phyloP scores from a whole-genome alignment of 2,329 filamentous ascomycete genomes.

The Didymella sp. region DNA sequence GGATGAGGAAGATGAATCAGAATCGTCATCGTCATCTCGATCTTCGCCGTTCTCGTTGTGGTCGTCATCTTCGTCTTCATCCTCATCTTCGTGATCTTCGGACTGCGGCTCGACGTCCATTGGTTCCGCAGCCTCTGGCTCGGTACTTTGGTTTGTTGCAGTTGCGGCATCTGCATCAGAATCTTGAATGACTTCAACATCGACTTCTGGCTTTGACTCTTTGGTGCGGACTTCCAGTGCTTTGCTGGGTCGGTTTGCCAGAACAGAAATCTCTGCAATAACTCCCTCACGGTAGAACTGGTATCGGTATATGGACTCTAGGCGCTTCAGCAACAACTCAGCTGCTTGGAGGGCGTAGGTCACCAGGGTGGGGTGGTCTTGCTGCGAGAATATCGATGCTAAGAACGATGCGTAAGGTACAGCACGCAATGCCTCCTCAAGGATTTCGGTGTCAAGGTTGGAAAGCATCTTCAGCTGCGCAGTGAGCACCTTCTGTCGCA shows the following conservation, averaged over 20 bases:
- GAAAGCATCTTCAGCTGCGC: slow-evolving; percentile 99
- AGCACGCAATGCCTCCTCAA: slow-evolving; percentile 82
- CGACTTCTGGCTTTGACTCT: slow-evolving; percentile 34
- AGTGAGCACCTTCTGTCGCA: slow-evolving; percentile 91
- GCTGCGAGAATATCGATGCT: slow-evolving; percentile 92
- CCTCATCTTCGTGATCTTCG: slow-evolving; percentile 56
- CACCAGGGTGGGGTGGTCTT: slow-evolving; percentile 88
- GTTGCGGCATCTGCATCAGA: slow-evolving; percentile 35
- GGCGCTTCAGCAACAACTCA: slow-evolving; percentile 81
- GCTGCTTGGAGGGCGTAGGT: slow-evolving; percentile 87
- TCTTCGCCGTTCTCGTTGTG: slow-evolving; percentile 61
- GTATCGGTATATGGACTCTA: slow-evolving; percentile 89
- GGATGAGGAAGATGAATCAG: slow-evolving; percentile 66
- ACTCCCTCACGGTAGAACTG: slow-evolving; percentile 98
- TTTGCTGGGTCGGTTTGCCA: slow-evolving; percentile 64
- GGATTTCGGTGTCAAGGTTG: slow-evolving; percentile 83
- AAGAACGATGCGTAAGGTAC: slow-evolving; percentile 96
- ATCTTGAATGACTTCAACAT: slow-evolving; percentile 33
- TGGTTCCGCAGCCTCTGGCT: slow-evolving; percentile 59
- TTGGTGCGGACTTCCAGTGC: slow-evolving; percentile 38
- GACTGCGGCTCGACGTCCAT: slow-evolving; percentile 61
- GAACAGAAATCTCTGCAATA: slow-evolving; percentile 84
- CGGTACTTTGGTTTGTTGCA: slow-evolving; percentile 44
- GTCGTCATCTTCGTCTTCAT: slow-evolving; percentile 62
- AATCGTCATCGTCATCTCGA: slow-evolving; percentile 68